phyloP scores from a whole-genome alignment of 768 basidiomycete genomes.

The Dioszegia aurantiaca region DNA sequence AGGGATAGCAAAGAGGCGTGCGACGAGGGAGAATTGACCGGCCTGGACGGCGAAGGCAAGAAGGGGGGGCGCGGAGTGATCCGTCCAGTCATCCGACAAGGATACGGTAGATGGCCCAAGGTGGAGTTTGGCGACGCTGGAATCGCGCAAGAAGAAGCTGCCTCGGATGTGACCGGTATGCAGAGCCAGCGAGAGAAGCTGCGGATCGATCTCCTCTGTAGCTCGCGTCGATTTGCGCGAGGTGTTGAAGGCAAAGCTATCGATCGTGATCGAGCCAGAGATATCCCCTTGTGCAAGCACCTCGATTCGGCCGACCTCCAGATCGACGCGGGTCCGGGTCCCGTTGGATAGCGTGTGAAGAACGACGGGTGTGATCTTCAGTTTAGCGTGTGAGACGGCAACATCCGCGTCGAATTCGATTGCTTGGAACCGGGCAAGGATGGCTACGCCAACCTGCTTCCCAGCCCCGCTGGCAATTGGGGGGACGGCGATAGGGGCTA shows the following conservation, averaged over 20 bases:
- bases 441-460: slow-evolving; percentile 58
- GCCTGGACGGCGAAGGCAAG: slow-evolving; percentile 48
- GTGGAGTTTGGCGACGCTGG: slow-evolving; percentile 38
- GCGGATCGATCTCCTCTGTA: slow-evolving; percentile 21
- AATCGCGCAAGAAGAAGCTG: slow-evolving; percentile 33
- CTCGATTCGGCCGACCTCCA: slow-evolving; percentile 60
- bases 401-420: slow-evolving; percentile 76
- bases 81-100: slow-evolving; percentile 49
- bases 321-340: slow-evolving; percentile 61
- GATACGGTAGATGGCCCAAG: slow-evolving; percentile 40
- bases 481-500: slow-evolving; percentile 2
- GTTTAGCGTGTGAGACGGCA: slow-evolving; percentile 69
- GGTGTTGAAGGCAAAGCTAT: slow-evolving; percentile 36
- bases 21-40: slow-evolving; percentile 42
- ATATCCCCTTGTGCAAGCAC: slow-evolving; percentile 56
- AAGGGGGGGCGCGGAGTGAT: slow-evolving; percentile 24
- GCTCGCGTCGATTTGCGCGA: slow-evolving; percentile 34
- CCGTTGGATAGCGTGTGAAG: slow-evolving; percentile 68
- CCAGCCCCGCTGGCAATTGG: background rate
- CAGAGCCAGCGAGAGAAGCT: slow-evolving; percentile 39
- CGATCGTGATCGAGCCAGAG: slow-evolving; percentile 40
- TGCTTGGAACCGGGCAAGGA: slow-evolving; percentile 69
- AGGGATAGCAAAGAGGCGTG: slow-evolving; percentile 43
- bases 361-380: slow-evolving; percentile 65
- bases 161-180: slow-evolving; percentile 35